Percentiles rank a stretch among this genome's conserved stretches.
These are phyloP conservation scores for Syncephalastrum racemosum DNA, from an alignment of 371 early-diverging fungal species.

Conservation along the genomic window DNA sequence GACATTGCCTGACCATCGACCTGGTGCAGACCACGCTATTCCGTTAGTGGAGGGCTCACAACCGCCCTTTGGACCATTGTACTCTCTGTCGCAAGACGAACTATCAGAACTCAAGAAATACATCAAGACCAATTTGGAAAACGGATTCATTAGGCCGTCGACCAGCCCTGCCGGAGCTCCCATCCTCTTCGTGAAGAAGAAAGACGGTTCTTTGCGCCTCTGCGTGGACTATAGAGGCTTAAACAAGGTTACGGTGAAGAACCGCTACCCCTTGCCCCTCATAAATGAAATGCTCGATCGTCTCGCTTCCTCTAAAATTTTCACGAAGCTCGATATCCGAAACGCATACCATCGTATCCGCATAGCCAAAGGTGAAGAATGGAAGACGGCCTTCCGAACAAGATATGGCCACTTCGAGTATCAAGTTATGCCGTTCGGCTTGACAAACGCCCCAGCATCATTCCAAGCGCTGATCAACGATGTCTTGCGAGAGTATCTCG, in stretches of 20 bases:
- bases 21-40: conserved; percentile 18
- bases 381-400: conserved; percentile 36
- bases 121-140: conserved; percentile 21
- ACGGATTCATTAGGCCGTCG: conserved; percentile 28
- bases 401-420: conserved; percentile 32
- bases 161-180: conserved; percentile 51
- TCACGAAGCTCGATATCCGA: conserved; percentile 39
- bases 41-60: conserved; percentile 17
- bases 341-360: conserved; percentile 38
- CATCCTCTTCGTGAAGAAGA: conserved; percentile 53
- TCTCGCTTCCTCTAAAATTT: conserved; percentile 15
- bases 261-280: conserved; percentile 45
- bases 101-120: conserved; percentile 20
- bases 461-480: conserved; percentile 44
- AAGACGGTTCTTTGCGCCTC: conserved; percentile 43
- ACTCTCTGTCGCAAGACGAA: conserved; percentile 29
- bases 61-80: conserved; percentile 27
- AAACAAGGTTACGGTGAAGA: conserved; percentile 44
- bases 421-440: conserved; percentile 50
- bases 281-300: no score
- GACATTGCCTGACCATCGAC: conserved; percentile 19
- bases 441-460: conserved; percentile 45
- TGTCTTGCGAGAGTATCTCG: conserved; percentile 31
- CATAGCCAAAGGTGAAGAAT: conserved; percentile 12
- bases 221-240: conserved; percentile 40